Conservation (phyloP, 352 stramenopile species). For the Pythium brachiatum region DNA sequence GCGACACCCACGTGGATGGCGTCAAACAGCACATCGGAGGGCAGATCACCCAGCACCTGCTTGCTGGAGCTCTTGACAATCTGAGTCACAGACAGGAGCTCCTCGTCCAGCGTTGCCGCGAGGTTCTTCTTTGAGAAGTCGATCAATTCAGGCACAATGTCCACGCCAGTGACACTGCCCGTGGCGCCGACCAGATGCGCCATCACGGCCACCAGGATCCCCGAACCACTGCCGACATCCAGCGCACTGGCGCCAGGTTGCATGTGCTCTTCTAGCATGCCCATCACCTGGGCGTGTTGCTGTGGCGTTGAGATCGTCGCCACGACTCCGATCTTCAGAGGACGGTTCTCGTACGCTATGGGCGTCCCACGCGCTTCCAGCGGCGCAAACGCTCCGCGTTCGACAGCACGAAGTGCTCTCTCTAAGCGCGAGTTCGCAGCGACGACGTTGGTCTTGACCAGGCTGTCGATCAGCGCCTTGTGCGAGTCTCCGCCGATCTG, state of each 20-base stretch:
- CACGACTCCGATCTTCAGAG: conserved; percentile 72
- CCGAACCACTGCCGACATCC: conserved; percentile 81
- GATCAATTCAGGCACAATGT: conserved; percentile 79
- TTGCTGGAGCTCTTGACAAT: conserved; percentile 49
- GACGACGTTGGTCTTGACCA: conserved; percentile 75
- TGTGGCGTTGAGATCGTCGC: conserved; percentile 87
- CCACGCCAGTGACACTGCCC: conserved; percentile 61
- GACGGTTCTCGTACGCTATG: conserved; percentile 66
- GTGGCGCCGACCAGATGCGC: conserved; percentile 53
- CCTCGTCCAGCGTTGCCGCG: conserved; percentile 38
- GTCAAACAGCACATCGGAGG: conserved; percentile 41
- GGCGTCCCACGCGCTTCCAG: conserved; percentile 25
- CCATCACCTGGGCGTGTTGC: conserved; percentile 78
- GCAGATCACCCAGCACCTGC: conserved; percentile 35
- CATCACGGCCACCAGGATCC: conserved; percentile 79
- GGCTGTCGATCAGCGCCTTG: conserved; percentile 62
- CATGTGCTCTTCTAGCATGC: conserved; percentile 62
- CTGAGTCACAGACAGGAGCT: conserved; percentile 34
- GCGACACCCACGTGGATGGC: conserved; percentile 82
- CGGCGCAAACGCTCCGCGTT: conserved; percentile 60
- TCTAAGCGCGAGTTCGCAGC: conserved; percentile 52
- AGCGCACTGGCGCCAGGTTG: conserved; percentile 57
- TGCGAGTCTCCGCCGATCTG: conserved; percentile 77
- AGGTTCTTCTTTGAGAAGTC: conserved; percentile 68
- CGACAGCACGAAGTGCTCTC: conserved; percentile 54